Evolutionary conservation across 306 rosid genomes (phyloP), one percentile per base, ranked within the genome.

Genomic region (Medicago arabica): DNA sequence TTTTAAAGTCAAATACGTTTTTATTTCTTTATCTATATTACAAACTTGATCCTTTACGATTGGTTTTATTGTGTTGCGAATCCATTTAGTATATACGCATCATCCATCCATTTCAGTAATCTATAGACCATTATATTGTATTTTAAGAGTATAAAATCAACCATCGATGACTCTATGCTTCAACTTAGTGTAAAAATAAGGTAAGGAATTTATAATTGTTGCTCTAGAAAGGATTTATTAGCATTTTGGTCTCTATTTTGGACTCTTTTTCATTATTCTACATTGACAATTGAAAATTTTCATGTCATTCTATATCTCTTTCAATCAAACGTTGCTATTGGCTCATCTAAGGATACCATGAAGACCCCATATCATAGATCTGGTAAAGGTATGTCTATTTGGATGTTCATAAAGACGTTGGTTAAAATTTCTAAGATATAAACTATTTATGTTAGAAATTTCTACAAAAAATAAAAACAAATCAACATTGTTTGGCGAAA

Each of bases 341-440:
- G 88, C 70, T 62, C 85, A 38, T 88, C 83, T 19, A 91, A 87
- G 83, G 90, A 91, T 85, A 85, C 88, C 12, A 83, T 85, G 91
- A 68, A 84, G 78, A 85, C 89, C 75, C 75, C 89, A 90, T 59
- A 89, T 93, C 76, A 85, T 88, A 77, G 93, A 93, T 83, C 96
- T 93, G 71, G 34, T 93, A 11, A 89, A 93, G 96, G 98, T 89
- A 80, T 58, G 16, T 9, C 31, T 59, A 77, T 70, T 57, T 78
- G 8, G 38, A 58, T 51, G 43, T 14, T 62, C 49, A 23, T 36
- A 36, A 36, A n/a, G 2, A 34, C 2, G 17, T 0, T 17, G 2
- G 16, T 44, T 4, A 11, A 11, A 44, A 44, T 2, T 11, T 44
- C 4, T 44, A 9, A 44, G 14, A 44, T 10, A 11, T 11, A 44